These are phyloP conservation scores for Trichoderma orchidacearum DNA, from an alignment of 495 filamentous ascomycete species.

Conservation along the genomic window DNA sequence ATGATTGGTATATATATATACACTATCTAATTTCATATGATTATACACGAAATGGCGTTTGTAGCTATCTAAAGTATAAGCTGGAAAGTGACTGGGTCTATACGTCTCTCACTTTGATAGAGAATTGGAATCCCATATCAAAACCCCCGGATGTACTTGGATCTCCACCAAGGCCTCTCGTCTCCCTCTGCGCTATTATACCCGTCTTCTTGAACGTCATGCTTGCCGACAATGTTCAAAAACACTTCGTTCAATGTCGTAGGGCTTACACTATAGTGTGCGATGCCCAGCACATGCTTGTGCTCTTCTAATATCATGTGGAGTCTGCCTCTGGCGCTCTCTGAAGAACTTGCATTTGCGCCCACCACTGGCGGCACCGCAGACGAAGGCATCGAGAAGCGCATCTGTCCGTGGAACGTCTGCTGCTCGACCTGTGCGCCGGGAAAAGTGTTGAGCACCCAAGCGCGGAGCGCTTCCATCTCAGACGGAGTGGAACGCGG, in stretches of 20 bases:
- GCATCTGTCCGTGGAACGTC: slow-evolving; percentile 56
- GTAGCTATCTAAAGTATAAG: too few species aligned
- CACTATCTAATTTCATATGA: too few species aligned
- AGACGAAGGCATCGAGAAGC: slow-evolving; percentile 47
- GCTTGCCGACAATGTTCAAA: slow-evolving; percentile 1
- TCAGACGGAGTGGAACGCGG: slow-evolving; percentile 45
- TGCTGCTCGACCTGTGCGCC: slow-evolving; percentile 47
- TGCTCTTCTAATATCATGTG: slow-evolving; percentile 9
- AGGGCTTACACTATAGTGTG: slow-evolving; percentile 10
- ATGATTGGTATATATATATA: too few species aligned
- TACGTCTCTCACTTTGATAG: too few species aligned
- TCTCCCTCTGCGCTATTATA: slow-evolving; percentile 6
- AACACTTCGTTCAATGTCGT: slow-evolving; percentile 12
- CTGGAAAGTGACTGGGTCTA: too few species aligned
- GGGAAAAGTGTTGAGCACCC: slow-evolving; percentile 39
- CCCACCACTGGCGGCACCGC: not conserved
- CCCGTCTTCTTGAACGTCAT: slow-evolving; percentile 12
- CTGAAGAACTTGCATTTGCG: not conserved
- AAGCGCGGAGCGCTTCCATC: slow-evolving; percentile 42
- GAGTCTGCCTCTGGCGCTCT: not conserved
- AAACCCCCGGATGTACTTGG: not conserved
- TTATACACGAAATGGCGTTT: too few species aligned
- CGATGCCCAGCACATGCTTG: slow-evolving; percentile 17
- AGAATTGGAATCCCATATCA: too few species aligned
- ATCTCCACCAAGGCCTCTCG: not conserved